phyloP scores from a whole-genome alignment of 2,329 filamentous ascomycete genomes.

The Penicillium paneum region DNA sequence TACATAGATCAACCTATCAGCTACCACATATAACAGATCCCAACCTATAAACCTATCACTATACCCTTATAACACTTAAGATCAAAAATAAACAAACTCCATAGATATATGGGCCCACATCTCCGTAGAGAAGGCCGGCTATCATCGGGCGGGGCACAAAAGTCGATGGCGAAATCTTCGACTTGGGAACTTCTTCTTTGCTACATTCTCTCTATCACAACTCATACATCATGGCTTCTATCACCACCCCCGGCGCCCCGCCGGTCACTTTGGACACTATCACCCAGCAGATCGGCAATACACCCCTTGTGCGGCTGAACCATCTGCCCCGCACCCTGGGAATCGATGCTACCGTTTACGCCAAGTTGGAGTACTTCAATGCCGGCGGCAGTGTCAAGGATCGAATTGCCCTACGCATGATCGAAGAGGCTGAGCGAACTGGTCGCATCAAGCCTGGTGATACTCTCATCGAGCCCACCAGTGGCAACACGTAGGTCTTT shows the following conservation, averaged over 20 bases:
- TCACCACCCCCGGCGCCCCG: conserved; percentile 50
- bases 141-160: conserved; percentile 22
- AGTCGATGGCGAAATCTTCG: conserved; percentile 16
- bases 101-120: neutral
- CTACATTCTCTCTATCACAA: neutral
- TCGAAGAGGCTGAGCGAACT: conserved; percentile 86
- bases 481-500: conserved; percentile 72
- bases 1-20: too few relatives aligned
- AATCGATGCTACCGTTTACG: conserved; percentile 84
- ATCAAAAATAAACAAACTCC: too few relatives aligned
- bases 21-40: neutral
- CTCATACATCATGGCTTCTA: conserved; percentile 45
- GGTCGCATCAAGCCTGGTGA: conserved; percentile 96
- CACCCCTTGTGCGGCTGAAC: conserved; percentile 91
- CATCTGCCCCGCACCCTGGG: conserved; percentile 87
- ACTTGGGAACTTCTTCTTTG: neutral
- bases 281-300: conserved; percentile 88
- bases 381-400: conserved; percentile 93
- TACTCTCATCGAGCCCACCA: conserved; percentile 95
- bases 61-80: neutral
- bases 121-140: conserved; percentile 15
- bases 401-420: conserved; percentile 93
- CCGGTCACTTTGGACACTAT: conserved; percentile 63
- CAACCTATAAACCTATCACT: neutral
- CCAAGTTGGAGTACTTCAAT: conserved; percentile 90